A percentile compares a stretch with the other conserved stretches of the same genome.
These are phyloP conservation scores for Anthracocystis setariae DNA, from an alignment of 1,284 basidiomycete genomes.

Conservation along the genomic window DNA sequence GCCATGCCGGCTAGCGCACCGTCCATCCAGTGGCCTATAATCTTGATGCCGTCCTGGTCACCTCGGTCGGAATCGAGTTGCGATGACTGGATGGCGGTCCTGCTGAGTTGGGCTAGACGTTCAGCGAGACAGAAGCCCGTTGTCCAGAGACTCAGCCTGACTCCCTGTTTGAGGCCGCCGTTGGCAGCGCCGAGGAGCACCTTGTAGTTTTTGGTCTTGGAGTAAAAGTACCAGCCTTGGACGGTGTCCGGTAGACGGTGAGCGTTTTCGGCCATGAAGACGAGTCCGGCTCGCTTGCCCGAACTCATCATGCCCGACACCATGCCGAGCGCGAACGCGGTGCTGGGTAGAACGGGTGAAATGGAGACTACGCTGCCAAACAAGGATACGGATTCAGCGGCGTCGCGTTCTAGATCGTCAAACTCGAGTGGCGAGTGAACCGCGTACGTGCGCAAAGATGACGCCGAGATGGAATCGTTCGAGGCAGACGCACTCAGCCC, in stretches of 20 bases:
- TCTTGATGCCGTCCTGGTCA: constrained; percentile 7
- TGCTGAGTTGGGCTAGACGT: constrained; percentile 17
- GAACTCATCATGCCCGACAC: constrained; percentile 52
- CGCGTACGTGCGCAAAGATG: constrained; percentile 11
- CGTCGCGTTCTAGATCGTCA: constrained; percentile 11
- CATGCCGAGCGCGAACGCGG: constrained; percentile 56
- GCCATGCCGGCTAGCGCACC: constrained; percentile 50
- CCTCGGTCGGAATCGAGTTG: constrained; percentile 4
- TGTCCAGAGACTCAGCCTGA: constrained; percentile 53
- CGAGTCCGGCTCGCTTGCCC: constrained; percentile 52
- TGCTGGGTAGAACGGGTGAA: constrained; percentile 45
- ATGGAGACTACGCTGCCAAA: constrained; percentile 19
- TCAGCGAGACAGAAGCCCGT: constrained; percentile 58
- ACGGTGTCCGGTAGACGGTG: constrained; percentile 64
- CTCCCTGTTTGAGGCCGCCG: constrained; percentile 52
- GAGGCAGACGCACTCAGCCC: background rate
- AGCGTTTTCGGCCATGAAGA: constrained; percentile 67
- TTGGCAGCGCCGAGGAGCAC: constrained; percentile 58
- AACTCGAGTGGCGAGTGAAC: constrained; percentile 28
- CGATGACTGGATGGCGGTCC: constrained; percentile 9
- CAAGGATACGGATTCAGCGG: constrained; percentile 3
- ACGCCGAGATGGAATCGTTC: constrained; percentile 35
- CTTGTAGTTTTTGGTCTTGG: constrained; percentile 67
- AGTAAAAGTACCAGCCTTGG: constrained; percentile 68
- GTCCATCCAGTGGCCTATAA: constrained; percentile 59